These are phyloP conservation scores for Erucastrum elatum DNA, from an alignment of 345 rosid species.

Conservation along the genomic window DNA sequence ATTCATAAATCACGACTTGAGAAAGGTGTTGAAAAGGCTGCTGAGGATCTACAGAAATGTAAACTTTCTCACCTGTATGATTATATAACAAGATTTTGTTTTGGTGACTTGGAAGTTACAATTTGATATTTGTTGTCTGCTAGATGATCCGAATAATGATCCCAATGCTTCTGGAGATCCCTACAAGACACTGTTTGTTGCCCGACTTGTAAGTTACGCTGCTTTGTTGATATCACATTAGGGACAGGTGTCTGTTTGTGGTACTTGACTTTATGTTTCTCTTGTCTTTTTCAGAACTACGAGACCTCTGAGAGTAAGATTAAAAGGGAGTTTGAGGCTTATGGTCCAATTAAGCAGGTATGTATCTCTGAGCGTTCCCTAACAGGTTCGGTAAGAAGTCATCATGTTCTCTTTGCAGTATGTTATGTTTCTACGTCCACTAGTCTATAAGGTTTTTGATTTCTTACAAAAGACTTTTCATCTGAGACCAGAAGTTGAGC, in stretches of 20 bases:
- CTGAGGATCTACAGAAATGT: constrained; percentile 83
- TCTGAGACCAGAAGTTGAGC: neutral
- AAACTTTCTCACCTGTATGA: constrained; percentile 16
- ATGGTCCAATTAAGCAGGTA: constrained; percentile 99
- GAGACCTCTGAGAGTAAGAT: constrained; percentile 96
- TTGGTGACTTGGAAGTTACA: neutral
- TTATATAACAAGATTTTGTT: constrained; percentile 1
- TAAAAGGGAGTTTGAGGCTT: constrained; percentile 99
- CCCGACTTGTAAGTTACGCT: constrained; percentile 72
- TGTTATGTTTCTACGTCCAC: constrained; percentile 8
- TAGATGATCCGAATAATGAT: constrained; percentile 88
- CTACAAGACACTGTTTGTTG: constrained; percentile 94
- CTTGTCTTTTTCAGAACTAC: constrained; percentile 65
- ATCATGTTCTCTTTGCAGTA: constrained; percentile 22
- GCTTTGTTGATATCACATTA: neutral
- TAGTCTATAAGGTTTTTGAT: constrained; percentile 8
- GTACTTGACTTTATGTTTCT: constrained; percentile 21
- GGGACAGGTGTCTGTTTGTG: neutral
- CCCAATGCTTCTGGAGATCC: constrained; percentile 94
- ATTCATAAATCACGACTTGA: constrained; percentile 74
- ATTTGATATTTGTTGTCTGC: constrained; percentile 20
- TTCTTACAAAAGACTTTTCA: neutral
- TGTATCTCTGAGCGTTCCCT: constrained; percentile 63
- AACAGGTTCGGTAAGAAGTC: constrained; percentile 86
- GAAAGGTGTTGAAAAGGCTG: constrained; percentile 85